Evolutionary conservation across 495 filamentous ascomycete genomes (phyloP).

Genomic region (Tetracladium setigerum): DNA sequence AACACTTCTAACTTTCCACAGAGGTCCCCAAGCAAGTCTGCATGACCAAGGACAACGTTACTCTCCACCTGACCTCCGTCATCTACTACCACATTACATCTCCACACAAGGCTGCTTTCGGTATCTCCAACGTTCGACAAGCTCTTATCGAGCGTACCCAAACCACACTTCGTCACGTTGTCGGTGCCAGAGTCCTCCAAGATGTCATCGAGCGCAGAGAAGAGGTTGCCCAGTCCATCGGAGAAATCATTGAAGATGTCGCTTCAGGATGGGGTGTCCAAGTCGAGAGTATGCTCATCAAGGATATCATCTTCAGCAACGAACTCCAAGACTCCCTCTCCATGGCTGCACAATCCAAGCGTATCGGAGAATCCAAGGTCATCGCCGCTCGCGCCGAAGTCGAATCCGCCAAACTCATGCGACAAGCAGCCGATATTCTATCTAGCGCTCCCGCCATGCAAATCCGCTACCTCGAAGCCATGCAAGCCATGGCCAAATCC

Average conservation of each 20-base stretch:
- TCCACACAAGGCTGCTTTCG: conserved; percentile 96
- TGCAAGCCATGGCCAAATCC: conserved; percentile 97
- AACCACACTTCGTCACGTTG: conserved; percentile 94
- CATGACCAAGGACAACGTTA: conserved; percentile 99
- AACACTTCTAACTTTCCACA: conserved; percentile 18
- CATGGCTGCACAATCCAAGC: conserved; percentile 99
- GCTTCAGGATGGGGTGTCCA: conserved; percentile 90
- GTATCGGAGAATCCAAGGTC: conserved; percentile 96
- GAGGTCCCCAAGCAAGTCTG: conserved; percentile 95
- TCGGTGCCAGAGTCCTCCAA: conserved; percentile 92
- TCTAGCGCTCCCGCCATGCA: conserved; percentile 95
- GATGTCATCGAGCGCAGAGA: conserved; percentile 99
- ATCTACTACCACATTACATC: conserved; percentile 98
- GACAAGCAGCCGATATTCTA: conserved; percentile 94
- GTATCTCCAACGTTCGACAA: conserved; percentile 88
- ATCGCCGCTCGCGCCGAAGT: conserved; percentile 96
- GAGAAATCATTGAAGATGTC: conserved; percentile 96
- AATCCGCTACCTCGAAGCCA: conserved; percentile 97
- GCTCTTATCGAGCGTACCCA: conserved; percentile 96
- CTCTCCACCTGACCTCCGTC: conserved; percentile 84
- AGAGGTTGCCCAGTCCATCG: conserved; percentile 88
- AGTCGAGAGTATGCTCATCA: conserved; percentile 98
- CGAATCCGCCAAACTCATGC: conserved; percentile 94
- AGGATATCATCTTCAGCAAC: conserved; percentile 96
- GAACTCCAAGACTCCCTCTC: conserved; percentile 96